Conservation (phyloP, 2,329 filamentous ascomycete species). For the Sporothrix euskadiensis region DNA sequence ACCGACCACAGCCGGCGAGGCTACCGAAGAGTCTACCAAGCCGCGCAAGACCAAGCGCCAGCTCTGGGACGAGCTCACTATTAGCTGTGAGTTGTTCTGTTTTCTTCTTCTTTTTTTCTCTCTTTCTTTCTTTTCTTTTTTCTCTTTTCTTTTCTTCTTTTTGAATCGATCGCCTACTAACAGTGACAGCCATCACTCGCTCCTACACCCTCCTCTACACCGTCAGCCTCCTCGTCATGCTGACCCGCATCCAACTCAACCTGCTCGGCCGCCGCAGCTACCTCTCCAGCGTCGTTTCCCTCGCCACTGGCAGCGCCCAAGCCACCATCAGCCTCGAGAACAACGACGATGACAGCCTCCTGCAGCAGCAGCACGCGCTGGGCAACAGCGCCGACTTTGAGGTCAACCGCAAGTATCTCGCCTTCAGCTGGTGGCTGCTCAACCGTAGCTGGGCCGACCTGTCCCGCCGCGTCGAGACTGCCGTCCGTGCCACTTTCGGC, state of each 20-base stretch:
- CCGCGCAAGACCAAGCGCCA: conserved; percentile 76
- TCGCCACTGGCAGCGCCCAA: conserved; percentile 73
- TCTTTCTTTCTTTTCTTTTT: too few relatives aligned
- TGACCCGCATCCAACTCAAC: conserved; percentile 95
- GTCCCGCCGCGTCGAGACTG: conserved; percentile 76
- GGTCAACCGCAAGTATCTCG: conserved; percentile 90
- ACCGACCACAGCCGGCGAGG: conserved; percentile 34
- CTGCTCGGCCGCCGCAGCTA: conserved; percentile 94
- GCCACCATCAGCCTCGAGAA: conserved; percentile 88
- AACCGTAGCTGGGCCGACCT: conserved; percentile 86
- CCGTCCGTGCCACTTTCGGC: conserved; percentile 89
- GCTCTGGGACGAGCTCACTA: conserved; percentile 96
- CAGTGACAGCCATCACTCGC: conserved; percentile 72
- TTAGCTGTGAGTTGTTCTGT: conserved; percentile 67
- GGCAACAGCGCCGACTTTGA: conserved; percentile 80
- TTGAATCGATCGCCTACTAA: not conserved
- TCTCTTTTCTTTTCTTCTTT: not conserved
- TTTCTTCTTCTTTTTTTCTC: too few relatives aligned
- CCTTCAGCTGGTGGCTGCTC: conserved; percentile 97
- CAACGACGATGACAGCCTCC: conserved; percentile 73
- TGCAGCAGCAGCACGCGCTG: conserved; percentile 59
- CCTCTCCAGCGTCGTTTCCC: conserved; percentile 88
- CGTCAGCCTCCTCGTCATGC: conserved; percentile 80
- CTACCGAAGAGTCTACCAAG: conserved; percentile 35
- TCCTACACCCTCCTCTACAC: conserved; percentile 92